A percentile compares a stretch with the other conserved stretches of the same genome.
Evolutionary conservation across 2,329 filamentous ascomycete species (phyloP).

Genomic region (Pyricularia sp.): DNA sequence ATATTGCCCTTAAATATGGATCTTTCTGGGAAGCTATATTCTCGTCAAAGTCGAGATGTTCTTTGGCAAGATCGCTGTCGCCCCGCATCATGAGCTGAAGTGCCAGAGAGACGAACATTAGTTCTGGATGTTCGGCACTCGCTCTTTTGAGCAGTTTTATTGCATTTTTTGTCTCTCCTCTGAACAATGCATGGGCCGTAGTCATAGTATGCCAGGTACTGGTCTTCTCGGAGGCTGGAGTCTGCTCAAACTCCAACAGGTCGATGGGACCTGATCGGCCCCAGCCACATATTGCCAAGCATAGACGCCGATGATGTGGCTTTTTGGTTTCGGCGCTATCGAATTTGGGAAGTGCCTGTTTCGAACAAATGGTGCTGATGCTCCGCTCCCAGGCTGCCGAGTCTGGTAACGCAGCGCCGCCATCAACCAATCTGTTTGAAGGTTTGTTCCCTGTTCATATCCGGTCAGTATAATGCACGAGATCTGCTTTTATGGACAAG

Average conservation of each 20-base stretch:
- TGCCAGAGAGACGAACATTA: slow-evolving; percentile 55
- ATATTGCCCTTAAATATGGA: slow-evolving; percentile 68
- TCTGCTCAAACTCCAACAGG: slow-evolving; percentile 29
- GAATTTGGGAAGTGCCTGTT: slow-evolving; percentile 37
- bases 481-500: background rate
- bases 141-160: slow-evolving; percentile 57
- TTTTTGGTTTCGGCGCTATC: slow-evolving; percentile 31
- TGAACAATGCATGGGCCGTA: slow-evolving; percentile 63
- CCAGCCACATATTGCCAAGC: slow-evolving; percentile 63
- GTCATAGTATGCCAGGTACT: slow-evolving; percentile 55
- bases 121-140: slow-evolving; percentile 47
- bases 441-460: slow-evolving; percentile 31
- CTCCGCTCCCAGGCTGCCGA: slow-evolving; percentile 44
- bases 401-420: slow-evolving; percentile 29
- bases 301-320: slow-evolving; percentile 60
- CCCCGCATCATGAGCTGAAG: slow-evolving; percentile 48
- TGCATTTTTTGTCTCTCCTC: slow-evolving; percentile 54
- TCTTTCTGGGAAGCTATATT: slow-evolving; percentile 52
- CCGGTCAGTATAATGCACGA: slow-evolving; percentile 2
- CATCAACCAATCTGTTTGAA: slow-evolving; percentile 32
- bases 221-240: slow-evolving; percentile 31
- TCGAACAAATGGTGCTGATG: slow-evolving; percentile 51
- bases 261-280: slow-evolving; percentile 39
- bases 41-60: slow-evolving; percentile 45
- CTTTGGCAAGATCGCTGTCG: slow-evolving; percentile 28